Evolutionary conservation across 1,284 basidiomycete genomes (phyloP).

Genomic region (Microstroma glucosiphilum): DNA sequence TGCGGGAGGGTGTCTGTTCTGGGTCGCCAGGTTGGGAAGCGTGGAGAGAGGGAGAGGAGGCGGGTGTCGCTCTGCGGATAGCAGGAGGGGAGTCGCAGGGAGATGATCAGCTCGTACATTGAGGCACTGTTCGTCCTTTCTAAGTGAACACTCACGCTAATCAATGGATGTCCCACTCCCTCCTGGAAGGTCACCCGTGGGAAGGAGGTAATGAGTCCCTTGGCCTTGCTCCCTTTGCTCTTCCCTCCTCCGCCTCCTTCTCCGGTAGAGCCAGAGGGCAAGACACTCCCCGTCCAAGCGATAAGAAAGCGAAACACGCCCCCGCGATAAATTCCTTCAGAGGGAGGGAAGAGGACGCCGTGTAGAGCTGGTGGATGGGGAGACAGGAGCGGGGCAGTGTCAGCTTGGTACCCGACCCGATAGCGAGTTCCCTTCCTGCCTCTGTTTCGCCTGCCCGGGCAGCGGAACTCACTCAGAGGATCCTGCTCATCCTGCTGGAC

Average conservation of each 20-base stretch:
- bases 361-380: background rate
- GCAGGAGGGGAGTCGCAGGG: background rate
- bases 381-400: background rate
- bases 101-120: background rate
- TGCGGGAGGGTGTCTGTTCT: background rate
- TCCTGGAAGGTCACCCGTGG: background rate
- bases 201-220: too few relatives aligned
- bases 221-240: background rate
- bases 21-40: conserved; percentile 1
- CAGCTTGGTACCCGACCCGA: background rate
- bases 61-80: background rate
- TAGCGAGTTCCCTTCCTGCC: background rate
- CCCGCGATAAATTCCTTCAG: background rate
- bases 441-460: background rate
- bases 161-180: background rate
- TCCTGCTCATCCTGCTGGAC: background rate
- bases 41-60: background rate
- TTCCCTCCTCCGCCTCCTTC: background rate
- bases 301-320: background rate
- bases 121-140: background rate
- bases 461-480: background rate
- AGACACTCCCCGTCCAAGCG: background rate
- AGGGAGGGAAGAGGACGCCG: conserved; percentile 1
- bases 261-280: background rate
- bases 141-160: background rate